Conservation (phyloP, 805 yeast species). For the Saccharomycopsis sp. region DNA sequence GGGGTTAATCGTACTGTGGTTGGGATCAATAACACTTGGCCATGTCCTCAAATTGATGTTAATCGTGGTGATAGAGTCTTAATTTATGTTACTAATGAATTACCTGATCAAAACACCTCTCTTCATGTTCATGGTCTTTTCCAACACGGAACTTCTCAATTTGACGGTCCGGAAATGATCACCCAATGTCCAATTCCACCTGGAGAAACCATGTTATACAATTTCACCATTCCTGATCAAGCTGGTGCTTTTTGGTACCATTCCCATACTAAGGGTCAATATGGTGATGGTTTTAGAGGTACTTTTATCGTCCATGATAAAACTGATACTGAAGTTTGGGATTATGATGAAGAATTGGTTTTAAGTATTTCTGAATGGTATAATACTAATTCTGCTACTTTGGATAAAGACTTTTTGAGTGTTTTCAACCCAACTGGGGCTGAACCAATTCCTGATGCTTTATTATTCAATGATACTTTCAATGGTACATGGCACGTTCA, state of each 20-base stretch:
- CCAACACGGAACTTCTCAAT: conserved; percentile 53
- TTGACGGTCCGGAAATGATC: conserved; percentile 89
- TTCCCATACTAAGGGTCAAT: conserved; percentile 83
- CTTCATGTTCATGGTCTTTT: conserved; percentile 93
- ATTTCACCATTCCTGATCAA: conserved; percentile 76
- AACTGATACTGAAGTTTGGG: conserved; percentile 36
- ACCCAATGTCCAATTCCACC: conserved; percentile 92
- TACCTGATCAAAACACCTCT: conserved; percentile 55
- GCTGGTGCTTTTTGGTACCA: conserved; percentile 96
- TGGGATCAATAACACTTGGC: conserved; percentile 46
- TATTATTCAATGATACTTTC: conserved; percentile 73
- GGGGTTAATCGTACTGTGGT: conserved; percentile 32
- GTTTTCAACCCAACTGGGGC: conserved; percentile 93
- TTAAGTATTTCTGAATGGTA: conserved; percentile 82
- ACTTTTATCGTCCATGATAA: conserved; percentile 65
- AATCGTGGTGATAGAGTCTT: conserved; percentile 71
- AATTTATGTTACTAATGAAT: conserved; percentile 66
- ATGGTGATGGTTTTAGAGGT: conserved; percentile 89
- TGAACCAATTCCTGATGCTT: conserved; percentile 84
- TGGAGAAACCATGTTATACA: conserved; percentile 63
- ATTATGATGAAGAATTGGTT: conserved; percentile 70
- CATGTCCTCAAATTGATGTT: conserved; percentile 78
- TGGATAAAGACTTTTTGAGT: conserved; percentile 48
- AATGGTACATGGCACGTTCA: conserved; percentile 68
- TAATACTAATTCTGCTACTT: conserved; percentile 43